Evolutionary conservation across 2,329 filamentous ascomycete species (phyloP), one percentile per base, ranked within the genome.

Genomic region (Pleomassaria siparia): DNA sequence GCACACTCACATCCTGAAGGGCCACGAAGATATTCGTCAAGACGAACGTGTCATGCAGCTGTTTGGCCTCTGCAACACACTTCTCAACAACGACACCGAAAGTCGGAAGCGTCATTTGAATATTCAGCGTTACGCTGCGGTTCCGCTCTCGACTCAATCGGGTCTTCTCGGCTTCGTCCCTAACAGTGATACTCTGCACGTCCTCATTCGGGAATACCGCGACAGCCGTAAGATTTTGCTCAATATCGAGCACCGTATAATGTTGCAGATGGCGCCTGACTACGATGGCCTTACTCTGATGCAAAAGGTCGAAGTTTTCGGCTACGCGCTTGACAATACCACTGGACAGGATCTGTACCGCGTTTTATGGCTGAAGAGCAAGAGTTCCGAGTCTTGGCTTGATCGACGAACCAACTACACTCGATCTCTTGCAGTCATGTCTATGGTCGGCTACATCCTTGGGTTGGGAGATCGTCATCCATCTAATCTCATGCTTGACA

Each of bases 361-460:
- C 29, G 92, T 99, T 2, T 77, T 99, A 28, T 99, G 95, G 94
- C 81, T 99, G 59, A 99, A 99, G 82, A 96, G 90, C 66, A 96
- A 96, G 79, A 95, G 89, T 52, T 96, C 92, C 0, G 94, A 99
- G 72, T 88, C 92, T 2, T 99, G 94, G 94, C 84, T 99, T 26
- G 94, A 97, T 72, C 83, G 94, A 35, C 87, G 94, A 44, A 99
- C 95, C n/a, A 99, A 96, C 69, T 99, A 99, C 74, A 99, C 94
- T 15, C 87, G 94, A 48, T 97, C 92, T 1, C 80, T 99, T 2
- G 94, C 90, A 60, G 94, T 99, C 63, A 99, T 99, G 94, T 96
- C 91, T n/a, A 99, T 99, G 91, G 94, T 97, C n/a, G 94, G 94
- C 54, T 99, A 99, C 72, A 97, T 99, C 56, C 84, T 99, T 18